Percentiles rank a stretch among this genome's conserved stretches.
Conservation (phyloP, 257 asterid genomes). For the Thymus mandschuricus region DNA sequence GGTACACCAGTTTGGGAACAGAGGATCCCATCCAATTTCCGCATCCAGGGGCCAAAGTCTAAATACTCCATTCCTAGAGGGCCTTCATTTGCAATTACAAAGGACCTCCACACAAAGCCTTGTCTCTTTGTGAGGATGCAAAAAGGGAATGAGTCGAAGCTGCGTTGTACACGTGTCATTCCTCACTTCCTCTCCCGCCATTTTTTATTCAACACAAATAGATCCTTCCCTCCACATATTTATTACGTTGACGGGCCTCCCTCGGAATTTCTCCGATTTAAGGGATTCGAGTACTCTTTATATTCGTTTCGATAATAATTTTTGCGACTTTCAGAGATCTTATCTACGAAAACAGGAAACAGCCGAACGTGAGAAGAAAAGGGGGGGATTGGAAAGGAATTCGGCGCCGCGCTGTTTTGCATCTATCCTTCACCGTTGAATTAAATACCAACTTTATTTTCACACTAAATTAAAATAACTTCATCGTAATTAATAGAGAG, state of each 20-base stretch:
- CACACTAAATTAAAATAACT: neutral
- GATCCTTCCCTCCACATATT: too few species aligned
- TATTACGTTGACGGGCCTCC: too few species aligned
- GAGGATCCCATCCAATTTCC: too few species aligned
- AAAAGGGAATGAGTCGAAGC: slow-evolving; percentile 31
- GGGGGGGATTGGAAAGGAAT: slow-evolving; percentile 29
- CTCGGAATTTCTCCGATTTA: too few species aligned
- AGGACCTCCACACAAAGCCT: neutral
- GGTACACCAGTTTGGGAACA: too few species aligned
- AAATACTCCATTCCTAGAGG: neutral
- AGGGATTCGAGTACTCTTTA: too few species aligned
- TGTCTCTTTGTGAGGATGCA: slow-evolving; percentile 51
- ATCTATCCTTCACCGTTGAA: neutral
- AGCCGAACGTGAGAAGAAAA: slow-evolving; percentile 11
- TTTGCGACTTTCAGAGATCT: too few species aligned
- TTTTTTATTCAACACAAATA: neutral
- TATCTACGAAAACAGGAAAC: neutral
- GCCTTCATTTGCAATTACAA: too few species aligned
- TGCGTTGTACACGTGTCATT: slow-evolving; percentile 35
- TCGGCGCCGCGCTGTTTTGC: slow-evolving; percentile 36
- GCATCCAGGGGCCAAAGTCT: neutral
- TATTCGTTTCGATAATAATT: too few species aligned
- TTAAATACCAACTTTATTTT: neutral
- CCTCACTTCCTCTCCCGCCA: slow-evolving; percentile 39
- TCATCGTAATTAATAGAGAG: neutral